Evolutionary conservation across 352 stramenopile genomes (phyloP).

Genomic region (Pythium biforme): DNA sequence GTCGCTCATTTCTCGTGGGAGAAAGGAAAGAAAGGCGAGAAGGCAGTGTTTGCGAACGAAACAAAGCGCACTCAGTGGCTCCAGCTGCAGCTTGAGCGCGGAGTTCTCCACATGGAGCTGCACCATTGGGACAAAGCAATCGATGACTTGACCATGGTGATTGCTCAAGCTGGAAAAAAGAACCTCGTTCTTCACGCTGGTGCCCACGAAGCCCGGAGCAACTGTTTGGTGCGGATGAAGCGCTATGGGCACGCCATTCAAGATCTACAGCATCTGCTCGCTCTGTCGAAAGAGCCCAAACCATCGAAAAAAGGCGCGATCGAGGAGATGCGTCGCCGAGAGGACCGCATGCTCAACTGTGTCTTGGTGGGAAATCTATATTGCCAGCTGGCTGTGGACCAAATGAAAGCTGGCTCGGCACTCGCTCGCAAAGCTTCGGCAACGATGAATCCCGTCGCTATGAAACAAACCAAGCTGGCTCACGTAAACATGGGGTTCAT

Average conservation of each 20-base stretch:
- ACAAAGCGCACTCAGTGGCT: slow-evolving; percentile 45
- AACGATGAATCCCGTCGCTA: slow-evolving; percentile 23
- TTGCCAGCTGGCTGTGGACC: slow-evolving; percentile 49
- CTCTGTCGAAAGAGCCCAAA: slow-evolving; percentile 22
- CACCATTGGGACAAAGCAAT: slow-evolving; percentile 42
- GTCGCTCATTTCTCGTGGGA: slow-evolving; percentile 38
- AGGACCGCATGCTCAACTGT: slow-evolving; percentile 37
- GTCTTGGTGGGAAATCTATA: slow-evolving; percentile 58
- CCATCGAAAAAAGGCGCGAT: slow-evolving; percentile 3
- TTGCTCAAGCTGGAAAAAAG: slow-evolving; percentile 37
- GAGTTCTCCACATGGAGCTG: slow-evolving; percentile 36
- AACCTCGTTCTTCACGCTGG: slow-evolving; percentile 26
- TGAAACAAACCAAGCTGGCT: slow-evolving; percentile 29
- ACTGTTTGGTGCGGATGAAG: slow-evolving; percentile 36
- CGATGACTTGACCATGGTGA: slow-evolving; percentile 42
- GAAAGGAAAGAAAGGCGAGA: slow-evolving; percentile 29
- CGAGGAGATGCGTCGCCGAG: slow-evolving; percentile 14
- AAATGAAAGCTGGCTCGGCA: slow-evolving; percentile 34
- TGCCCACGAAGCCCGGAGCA: slow-evolving; percentile 38
- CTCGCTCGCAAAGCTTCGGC: slow-evolving; percentile 28
- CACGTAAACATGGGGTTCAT: slow-evolving; percentile 37
- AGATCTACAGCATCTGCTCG: slow-evolving; percentile 40
- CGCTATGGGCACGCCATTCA: slow-evolving; percentile 45
- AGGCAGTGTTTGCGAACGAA: slow-evolving; percentile 35
- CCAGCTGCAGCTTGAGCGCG: slow-evolving; percentile 43